Evolutionary conservation across 1,284 basidiomycete species (phyloP), one percentile per base, ranked within the genome.

Genomic region (Ganoderma lucidum): DNA sequence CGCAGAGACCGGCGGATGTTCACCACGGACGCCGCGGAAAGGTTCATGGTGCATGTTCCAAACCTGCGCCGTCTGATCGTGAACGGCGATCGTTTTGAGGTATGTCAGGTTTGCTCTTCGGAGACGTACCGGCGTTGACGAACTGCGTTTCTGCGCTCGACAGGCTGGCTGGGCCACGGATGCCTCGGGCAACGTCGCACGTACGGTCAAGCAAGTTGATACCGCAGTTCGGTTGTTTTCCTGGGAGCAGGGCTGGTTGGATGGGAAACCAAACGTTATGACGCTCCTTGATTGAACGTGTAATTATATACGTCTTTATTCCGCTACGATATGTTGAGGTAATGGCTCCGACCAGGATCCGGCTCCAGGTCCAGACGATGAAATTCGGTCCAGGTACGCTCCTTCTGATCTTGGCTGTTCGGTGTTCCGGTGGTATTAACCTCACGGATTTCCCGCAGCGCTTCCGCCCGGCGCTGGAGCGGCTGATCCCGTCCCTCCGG

Each of bases 361-460:
- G 53, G 53, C 15, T 55, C 15, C 17, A 15, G 15, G 28, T 17
- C 17, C 53, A 17, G 53, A 2, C 51, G 28, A 53, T 28, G 28
- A 55, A 55, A 55, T 55, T 30, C 23, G 23, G 23, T 23, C 23
- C 53, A 30, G 53, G 56, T 58, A 32, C 35, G 19, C 39, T 39
- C 35, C 30, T 37, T 58, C 19, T 23, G 32, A 35, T 58, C 19
- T 5, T 35, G 15, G 19, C 19, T 17, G 8, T 9, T 19, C 17
- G 6, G n/a, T 58, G 56, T 32, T 37, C 32, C 19, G 56, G 56
- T n/a, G 56, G n/a, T 37, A 58, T 58, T 19, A 58, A 39, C 56
- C 17, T 37, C 32, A 6, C 55, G 56, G 1, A 39, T 58, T n/a
- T 39, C 19, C 56, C 15, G 56, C 56, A 35, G 56, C 9, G 15